Conservation (phyloP, 352 stramenopile genomes). For the Globisporangium yorkense region DNA sequence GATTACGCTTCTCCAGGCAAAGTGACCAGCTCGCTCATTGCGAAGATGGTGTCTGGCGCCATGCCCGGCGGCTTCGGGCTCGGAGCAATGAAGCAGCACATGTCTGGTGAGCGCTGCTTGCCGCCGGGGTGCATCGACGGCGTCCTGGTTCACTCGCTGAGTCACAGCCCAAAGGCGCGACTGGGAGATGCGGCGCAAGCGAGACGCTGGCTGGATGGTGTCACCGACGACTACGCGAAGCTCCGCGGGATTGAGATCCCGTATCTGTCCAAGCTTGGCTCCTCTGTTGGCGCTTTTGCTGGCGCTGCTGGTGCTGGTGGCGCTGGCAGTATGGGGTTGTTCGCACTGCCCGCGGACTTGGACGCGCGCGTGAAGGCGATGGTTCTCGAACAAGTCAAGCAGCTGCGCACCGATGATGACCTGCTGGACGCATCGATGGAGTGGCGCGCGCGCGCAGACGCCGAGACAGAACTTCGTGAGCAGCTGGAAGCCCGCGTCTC, state of each 20-base stretch:
- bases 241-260: slow-evolving; percentile 55
- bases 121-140: slow-evolving; percentile 66
- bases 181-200: slow-evolving; percentile 54
- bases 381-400: slow-evolving; percentile 48
- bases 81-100: slow-evolving; percentile 65
- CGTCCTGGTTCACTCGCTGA: slow-evolving; percentile 68
- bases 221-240: slow-evolving; percentile 73
- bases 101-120: slow-evolving; percentile 69
- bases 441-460: slow-evolving; percentile 43
- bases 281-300: slow-evolving; percentile 17
- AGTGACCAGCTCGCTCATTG: slow-evolving; percentile 63
- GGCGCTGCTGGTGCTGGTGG: slow-evolving; percentile 8
- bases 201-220: slow-evolving; percentile 74
- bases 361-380: slow-evolving; percentile 52
- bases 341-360: slow-evolving; percentile 25
- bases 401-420: slow-evolving; percentile 38
- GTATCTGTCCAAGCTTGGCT: slow-evolving; percentile 31
- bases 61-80: slow-evolving; percentile 82
- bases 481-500: slow-evolving; percentile 47
- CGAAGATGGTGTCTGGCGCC: slow-evolving; percentile 73
- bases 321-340: background rate
- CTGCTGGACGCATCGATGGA: slow-evolving; percentile 45
- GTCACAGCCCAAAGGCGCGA: slow-evolving; percentile 65
- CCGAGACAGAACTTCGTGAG: slow-evolving; percentile 44
- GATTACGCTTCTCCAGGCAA: slow-evolving; percentile 71